Evolutionary conservation across 495 filamentous ascomycete genomes (phyloP).

Genomic region (Trypethelium eluteriae): DNA sequence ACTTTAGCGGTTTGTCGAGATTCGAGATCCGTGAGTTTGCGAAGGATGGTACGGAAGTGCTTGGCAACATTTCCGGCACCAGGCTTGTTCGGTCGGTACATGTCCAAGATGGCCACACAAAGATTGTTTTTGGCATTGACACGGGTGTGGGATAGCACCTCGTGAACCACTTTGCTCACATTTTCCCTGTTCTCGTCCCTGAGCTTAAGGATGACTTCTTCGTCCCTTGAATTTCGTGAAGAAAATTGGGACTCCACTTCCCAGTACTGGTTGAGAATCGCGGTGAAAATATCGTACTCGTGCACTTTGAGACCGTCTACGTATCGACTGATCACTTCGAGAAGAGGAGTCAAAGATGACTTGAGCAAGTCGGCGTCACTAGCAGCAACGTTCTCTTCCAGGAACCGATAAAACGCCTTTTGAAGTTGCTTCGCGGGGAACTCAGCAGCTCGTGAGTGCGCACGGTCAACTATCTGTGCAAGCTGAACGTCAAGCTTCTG

Average conservation of each 20-base stretch:
- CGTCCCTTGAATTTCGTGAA: slow-evolving; percentile 73
- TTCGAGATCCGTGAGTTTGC: slow-evolving; percentile 85
- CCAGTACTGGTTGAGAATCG: slow-evolving; percentile 69
- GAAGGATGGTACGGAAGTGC: slow-evolving; percentile 73
- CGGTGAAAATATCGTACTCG: slow-evolving; percentile 75
- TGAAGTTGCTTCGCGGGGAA: slow-evolving; percentile 86
- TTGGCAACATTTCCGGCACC: slow-evolving; percentile 79
- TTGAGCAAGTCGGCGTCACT: slow-evolving; percentile 64
- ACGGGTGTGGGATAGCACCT: slow-evolving; percentile 85
- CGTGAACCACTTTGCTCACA: slow-evolving; percentile 70
- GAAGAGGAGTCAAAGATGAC: slow-evolving; percentile 66
- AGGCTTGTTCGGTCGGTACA: slow-evolving; percentile 92
- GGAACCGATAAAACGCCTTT: slow-evolving; percentile 77
- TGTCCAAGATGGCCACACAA: slow-evolving; percentile 80
- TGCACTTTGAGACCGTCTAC: slow-evolving; percentile 82
- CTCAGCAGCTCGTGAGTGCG: slow-evolving; percentile 65
- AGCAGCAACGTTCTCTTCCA: slow-evolving; percentile 73
- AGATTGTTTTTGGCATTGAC: slow-evolving; percentile 92
- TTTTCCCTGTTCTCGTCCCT: slow-evolving; percentile 95
- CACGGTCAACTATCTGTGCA: slow-evolving; percentile 74
- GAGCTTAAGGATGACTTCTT: slow-evolving; percentile 88
- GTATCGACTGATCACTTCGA: slow-evolving; percentile 75
- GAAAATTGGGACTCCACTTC: slow-evolving; percentile 82
- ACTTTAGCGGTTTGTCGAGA: slow-evolving; percentile 88
- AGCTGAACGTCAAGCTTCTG: slow-evolving; percentile 78